Base-by-base conservation (phyloP, 768 basidiomycete genomes). In the Boletus reticulatus region DNA sequence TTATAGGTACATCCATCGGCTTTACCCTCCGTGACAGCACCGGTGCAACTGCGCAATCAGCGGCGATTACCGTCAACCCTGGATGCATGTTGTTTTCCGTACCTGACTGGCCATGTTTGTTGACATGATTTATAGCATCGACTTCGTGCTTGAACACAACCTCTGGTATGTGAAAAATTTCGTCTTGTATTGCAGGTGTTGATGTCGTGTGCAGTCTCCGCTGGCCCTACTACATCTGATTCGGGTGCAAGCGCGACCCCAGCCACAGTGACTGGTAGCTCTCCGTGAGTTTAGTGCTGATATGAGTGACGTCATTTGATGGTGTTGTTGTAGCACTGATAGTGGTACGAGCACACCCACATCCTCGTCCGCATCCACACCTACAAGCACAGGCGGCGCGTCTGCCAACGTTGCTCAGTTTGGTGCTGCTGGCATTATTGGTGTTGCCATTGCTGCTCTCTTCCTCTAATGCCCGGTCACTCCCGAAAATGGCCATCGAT, bases 11-110 rank as follows among this genome's bases (percentile, higher is more conserved):
- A 5, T 67, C 60, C 39, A 67, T 92, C 53, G 84, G 81, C 49
- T 67, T 92, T 29, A 76, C 73, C 13, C 56, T 94, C 58, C 80
- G 79, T 66, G 92, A 94, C 64, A 68, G 53, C 52, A 80, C 73
- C 32, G 92, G 92, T 63, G 0, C 20, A 0, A 24, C 67, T 46
- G 75, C 67, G 0, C 84, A 84, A 62, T 71, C 79, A 3, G 88
- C 79, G 7, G 32, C 82, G 3, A 78, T 90, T 75, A 74, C 69
- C 16, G 66, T 89, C 58, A 61, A 67, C 31, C 0, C 72, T 8
- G 77, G 84, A 48, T 38, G 88, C 88, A 74, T 44, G 85, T 73
- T 8, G n/a, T 13, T 42, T 42, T 44, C 14, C 22, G 24, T 42
- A 7, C 13, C 36, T 22, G 17, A 19, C 9, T 11, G 6, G 6